Base-by-base conservation (phyloP, 192 early-diverging fungal genomes). In the Martensiomyces pterosporus region DNA sequence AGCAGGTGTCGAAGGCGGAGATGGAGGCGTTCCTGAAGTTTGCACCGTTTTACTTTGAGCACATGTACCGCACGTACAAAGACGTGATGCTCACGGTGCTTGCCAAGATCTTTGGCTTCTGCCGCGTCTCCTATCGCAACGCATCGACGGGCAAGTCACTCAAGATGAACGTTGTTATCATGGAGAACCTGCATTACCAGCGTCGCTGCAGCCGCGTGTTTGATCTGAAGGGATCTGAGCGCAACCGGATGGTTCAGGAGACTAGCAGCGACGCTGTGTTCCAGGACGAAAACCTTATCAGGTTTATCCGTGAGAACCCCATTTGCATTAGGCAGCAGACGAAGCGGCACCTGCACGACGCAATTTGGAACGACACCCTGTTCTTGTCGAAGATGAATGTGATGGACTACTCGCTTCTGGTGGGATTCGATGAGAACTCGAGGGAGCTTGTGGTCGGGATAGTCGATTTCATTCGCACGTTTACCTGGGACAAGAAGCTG, bases 401-500 rank as follows among this genome's bases (percentile, higher is more conserved):
- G 9, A 96, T 99, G 93, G 96, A 99, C 68, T 99, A 99, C 56
- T 94, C 92, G 8, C 72, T 99, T 24, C 59, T 99, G 23, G 90
- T 99, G 9, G 96, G 93, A 3, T 89, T 99, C 47, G 91, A 96
- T 41, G 89, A 86, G 33, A 78, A 85, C 7, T 77, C 67, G 10
- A 81, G 87, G 27, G 90, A 99, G 71, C 69, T 99, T 7, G 86
- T 97, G 26, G 88, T 96, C n/a, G 96, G 96, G 4, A 97, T 99
- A 43, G 92, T 99, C 67, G 96, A 99, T 59, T 97, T 92, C 73
- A 96, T 97, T 36, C 85, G 94, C 38, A 92, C 92, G 6, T 99
- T 94, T 63, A 99, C 94, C 0, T 99, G 94, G 93, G 96, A 99
- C 62, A 99, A 99, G 75, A 92, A 92, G 67, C 60, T 99, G 14